Conservation (phyloP, 257 asterid species). For the Vinca minor region DNA sequence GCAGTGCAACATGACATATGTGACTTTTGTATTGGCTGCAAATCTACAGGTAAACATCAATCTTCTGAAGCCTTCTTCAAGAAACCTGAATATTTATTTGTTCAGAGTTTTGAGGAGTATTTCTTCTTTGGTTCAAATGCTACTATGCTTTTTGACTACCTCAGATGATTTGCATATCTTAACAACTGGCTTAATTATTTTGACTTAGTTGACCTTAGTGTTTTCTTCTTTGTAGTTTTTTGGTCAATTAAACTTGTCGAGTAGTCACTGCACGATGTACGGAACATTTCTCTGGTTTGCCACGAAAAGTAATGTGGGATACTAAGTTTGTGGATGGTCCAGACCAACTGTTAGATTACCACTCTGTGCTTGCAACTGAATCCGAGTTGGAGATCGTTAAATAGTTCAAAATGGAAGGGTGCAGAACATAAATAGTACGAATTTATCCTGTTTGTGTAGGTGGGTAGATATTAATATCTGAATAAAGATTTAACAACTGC, state of each 20-base stretch:
- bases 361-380: neutral
- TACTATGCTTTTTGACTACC: neutral
- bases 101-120: neutral
- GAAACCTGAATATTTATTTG: neutral
- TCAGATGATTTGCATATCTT: neutral
- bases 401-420: neutral
- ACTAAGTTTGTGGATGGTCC: neutral
- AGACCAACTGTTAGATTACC: too few relatives aligned
- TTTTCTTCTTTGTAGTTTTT: neutral
- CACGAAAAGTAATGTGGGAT: neutral
- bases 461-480: neutral
- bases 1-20: conserved; percentile 96
- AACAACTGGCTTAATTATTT: neutral
- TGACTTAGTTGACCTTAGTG: neutral
- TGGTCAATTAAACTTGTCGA: neutral
- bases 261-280: neutral
- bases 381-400: neutral
- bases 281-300: neutral
- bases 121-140: neutral
- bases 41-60: conserved; percentile 66
- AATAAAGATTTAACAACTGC: neutral
- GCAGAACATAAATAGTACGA: neutral
- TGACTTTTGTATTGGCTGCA: conserved; percentile 54
- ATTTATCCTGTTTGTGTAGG: neutral
- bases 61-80: neutral